A percentile compares a stretch with the other conserved stretches of the same genome.
Conservation (phyloP, 2,329 filamentous ascomycete genomes). For the Immersiporthe knoxdaviesiana region DNA sequence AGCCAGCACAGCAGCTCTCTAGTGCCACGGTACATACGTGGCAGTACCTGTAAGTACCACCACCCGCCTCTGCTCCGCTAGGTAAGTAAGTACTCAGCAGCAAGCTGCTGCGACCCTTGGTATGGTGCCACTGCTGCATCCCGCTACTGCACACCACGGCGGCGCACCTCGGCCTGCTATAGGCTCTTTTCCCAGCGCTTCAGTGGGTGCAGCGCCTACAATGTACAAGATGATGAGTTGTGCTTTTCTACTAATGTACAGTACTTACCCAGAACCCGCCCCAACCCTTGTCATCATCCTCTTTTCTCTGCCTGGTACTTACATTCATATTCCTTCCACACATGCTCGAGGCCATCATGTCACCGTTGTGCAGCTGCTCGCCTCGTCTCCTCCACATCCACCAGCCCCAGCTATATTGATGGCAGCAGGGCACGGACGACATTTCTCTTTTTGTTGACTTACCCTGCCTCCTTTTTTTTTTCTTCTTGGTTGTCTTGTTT, state of each 20-base stretch:
- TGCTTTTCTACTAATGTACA: not conserved
- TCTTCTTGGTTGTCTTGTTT: too few species aligned
- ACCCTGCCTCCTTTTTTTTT: not conserved
- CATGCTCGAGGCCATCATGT: not conserved
- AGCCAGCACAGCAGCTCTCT: not conserved
- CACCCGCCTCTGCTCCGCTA: too few species aligned
- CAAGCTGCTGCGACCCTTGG: not conserved
- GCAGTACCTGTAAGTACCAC: not conserved
- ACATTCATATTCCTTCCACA: not conserved
- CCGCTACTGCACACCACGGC: not conserved
- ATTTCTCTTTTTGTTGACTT: not conserved
- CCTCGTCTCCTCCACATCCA: not conserved
- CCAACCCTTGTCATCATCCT: conserved; percentile 14
- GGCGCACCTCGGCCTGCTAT: not conserved
- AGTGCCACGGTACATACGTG: not conserved
- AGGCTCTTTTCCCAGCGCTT: not conserved
- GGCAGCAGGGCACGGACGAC: conserved; percentile 10
- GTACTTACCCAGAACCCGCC: not conserved
- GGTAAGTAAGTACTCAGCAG: not conserved
- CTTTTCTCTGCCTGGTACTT: not conserved
- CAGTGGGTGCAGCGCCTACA: not conserved
- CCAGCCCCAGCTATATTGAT: conserved; percentile 5
- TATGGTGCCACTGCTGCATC: not conserved
- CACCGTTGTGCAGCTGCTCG: not conserved
- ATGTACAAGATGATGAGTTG: conserved; percentile 7